Percentiles rank a stretch among this genome's conserved stretches.
Conservation (phyloP, 805 yeast species). For the Debaryomyces hansenii region DNA sequence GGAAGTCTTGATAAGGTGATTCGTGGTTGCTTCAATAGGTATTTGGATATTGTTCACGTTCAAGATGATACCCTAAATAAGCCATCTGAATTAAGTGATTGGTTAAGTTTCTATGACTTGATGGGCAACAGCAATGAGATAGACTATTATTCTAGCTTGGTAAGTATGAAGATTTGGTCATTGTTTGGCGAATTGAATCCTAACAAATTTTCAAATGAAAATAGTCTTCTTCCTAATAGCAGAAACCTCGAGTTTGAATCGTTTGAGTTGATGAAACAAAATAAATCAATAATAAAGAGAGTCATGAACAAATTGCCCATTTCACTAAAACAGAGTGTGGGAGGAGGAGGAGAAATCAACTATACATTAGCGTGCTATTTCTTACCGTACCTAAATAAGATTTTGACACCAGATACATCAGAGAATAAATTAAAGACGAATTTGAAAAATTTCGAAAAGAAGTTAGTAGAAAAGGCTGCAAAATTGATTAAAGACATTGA, state of each 20-base stretch:
- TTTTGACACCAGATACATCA: conserved; percentile 31
- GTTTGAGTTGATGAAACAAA: conserved; percentile 35
- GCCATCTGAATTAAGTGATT: conserved; percentile 66
- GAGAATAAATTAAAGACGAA: conserved; percentile 21
- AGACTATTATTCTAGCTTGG: conserved; percentile 53
- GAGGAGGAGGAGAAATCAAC: conserved; percentile 19
- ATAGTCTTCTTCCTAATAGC: conserved; percentile 30
- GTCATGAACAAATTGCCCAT: conserved; percentile 30
- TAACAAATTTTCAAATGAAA: conserved; percentile 9
- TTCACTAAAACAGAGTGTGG: conserved; percentile 26
- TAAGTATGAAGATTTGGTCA: conserved; percentile 61
- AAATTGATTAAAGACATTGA: conserved; percentile 38
- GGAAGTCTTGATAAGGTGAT: conserved; percentile 63
- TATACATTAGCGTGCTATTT: conserved; percentile 27
- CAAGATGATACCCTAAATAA: conserved; percentile 62
- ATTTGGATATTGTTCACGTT: conserved; percentile 56
- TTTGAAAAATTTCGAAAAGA: conserved; percentile 27
- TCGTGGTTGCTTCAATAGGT: conserved; percentile 69
- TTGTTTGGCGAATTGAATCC: conserved; percentile 62
- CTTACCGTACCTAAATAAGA: conserved; percentile 32
- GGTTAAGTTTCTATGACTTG: conserved; percentile 74
- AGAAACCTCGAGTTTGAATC: conserved; percentile 37
- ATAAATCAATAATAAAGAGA: conserved; percentile 30
- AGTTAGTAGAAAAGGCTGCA: conserved; percentile 36
- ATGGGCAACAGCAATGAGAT: conserved; percentile 40